Evolutionary conservation across 805 yeast species (phyloP).

Genomic region (Candida khao-thaluensis): DNA sequence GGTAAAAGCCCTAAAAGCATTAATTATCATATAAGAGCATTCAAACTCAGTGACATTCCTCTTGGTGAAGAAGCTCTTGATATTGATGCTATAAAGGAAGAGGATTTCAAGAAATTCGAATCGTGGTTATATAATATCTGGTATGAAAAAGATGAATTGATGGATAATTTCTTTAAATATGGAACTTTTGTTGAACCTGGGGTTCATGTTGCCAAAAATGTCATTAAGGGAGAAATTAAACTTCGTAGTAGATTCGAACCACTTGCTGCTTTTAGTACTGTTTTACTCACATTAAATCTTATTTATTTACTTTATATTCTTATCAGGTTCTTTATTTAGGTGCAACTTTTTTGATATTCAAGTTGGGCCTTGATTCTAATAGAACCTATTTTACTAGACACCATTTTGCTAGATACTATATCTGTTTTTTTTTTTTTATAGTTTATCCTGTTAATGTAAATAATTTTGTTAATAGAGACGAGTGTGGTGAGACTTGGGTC

Average conservation of each 20-base stretch:
- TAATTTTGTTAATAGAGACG: too few species aligned
- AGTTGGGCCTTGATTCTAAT: too few species aligned
- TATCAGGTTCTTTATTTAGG: background rate
- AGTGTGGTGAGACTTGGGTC: too few species aligned
- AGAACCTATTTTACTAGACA: too few species aligned
- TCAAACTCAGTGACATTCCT: constrained; percentile 63
- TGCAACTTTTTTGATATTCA: background rate
- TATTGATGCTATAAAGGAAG: constrained; percentile 43
- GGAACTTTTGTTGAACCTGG: constrained; percentile 48
- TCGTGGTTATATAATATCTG: constrained; percentile 75
- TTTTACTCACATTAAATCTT: constrained; percentile 13
- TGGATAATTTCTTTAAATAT: constrained; percentile 57
- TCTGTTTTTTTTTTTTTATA: too few species aligned
- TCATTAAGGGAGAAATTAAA: constrained; percentile 18
- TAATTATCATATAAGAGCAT: constrained; percentile 62
- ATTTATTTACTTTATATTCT: constrained; percentile 6
- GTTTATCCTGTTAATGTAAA: too few species aligned
- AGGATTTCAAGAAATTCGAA: constrained; percentile 53
- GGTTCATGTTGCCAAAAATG: constrained; percentile 9
- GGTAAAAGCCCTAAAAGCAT: constrained; percentile 73
- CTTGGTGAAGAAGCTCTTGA: constrained; percentile 37
- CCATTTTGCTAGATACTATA: too few species aligned
- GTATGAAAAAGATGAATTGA: constrained; percentile 71
- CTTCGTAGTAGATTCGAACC: constrained; percentile 20
- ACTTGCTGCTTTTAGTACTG: constrained; percentile 8